These are phyloP conservation scores for Pholiota molesta DNA, from an alignment of 768 basidiomycete genomes.

Conservation along the genomic window DNA sequence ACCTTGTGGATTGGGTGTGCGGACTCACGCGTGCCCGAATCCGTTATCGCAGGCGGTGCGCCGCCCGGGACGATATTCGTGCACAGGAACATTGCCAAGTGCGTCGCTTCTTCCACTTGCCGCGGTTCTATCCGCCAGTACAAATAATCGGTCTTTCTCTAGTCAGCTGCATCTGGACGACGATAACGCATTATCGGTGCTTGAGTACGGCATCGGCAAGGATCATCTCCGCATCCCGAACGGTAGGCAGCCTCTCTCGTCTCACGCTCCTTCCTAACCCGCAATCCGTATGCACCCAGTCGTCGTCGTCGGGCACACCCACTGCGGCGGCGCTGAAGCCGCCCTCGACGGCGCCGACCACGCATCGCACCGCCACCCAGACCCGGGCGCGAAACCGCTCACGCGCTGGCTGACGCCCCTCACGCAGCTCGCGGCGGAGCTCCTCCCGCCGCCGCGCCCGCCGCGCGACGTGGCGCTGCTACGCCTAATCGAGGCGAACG, in stretches of 20 bases:
- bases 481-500: neutral
- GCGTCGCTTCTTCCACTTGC: neutral
- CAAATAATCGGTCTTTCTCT: neutral
- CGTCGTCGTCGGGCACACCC: constrained; percentile 76
- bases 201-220: neutral
- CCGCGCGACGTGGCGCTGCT: neutral
- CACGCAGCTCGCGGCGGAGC: constrained; percentile 21
- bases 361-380: neutral
- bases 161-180: neutral
- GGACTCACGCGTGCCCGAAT: neutral
- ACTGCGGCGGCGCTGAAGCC: constrained; percentile 73
- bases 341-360: neutral
- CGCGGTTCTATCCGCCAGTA: too few relatives aligned
- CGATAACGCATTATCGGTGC: neutral
- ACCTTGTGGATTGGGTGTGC: neutral
- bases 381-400: neutral
- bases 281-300: constrained; percentile 41
- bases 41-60: neutral
- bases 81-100: neutral
- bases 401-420: constrained; percentile 1
- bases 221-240: neutral
- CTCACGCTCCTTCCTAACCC: neutral
- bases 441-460: neutral
- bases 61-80: neutral
- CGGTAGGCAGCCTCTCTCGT: neutral